These are phyloP conservation scores for Didymella arachidicola DNA, from an alignment of 2,329 filamentous ascomycete species.

Conservation along the genomic window DNA sequence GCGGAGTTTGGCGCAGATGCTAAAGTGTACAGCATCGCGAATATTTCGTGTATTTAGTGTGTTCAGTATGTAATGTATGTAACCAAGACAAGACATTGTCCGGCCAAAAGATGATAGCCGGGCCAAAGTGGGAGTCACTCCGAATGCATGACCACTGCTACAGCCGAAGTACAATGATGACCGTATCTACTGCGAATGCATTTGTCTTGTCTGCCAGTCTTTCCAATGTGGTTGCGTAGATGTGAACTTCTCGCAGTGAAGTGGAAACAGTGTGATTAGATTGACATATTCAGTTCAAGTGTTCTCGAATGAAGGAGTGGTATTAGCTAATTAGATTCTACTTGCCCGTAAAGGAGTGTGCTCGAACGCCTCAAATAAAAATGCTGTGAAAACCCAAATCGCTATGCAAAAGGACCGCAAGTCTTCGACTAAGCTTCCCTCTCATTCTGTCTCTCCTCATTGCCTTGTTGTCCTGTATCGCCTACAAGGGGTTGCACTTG, in stretches of 20 bases:
- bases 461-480: neutral
- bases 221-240: neutral
- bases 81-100: neutral
- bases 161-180: neutral
- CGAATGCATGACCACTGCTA: neutral
- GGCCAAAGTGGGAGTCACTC: neutral
- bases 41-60: too few relatives aligned
- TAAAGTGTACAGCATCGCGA: neutral
- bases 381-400: conserved; percentile 6
- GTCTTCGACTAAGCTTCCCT: neutral
- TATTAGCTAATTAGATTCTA: conserved; percentile 19
- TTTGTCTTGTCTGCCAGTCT: neutral
- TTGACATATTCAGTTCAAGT: neutral
- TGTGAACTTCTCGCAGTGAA: neutral
- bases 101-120: neutral
- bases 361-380: conserved; percentile 2
- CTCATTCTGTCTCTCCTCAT: neutral
- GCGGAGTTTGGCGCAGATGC: neutral
- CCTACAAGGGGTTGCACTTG: conserved; percentile 14
- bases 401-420: conserved; percentile 14
- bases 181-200: neutral
- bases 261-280: neutral
- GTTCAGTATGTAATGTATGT: neutral
- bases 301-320: conserved; percentile 9
- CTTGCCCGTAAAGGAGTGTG: conserved; percentile 14